Base-by-base conservation (phyloP, 192 early-diverging fungal species). In the Coemansia furcata region DNA sequence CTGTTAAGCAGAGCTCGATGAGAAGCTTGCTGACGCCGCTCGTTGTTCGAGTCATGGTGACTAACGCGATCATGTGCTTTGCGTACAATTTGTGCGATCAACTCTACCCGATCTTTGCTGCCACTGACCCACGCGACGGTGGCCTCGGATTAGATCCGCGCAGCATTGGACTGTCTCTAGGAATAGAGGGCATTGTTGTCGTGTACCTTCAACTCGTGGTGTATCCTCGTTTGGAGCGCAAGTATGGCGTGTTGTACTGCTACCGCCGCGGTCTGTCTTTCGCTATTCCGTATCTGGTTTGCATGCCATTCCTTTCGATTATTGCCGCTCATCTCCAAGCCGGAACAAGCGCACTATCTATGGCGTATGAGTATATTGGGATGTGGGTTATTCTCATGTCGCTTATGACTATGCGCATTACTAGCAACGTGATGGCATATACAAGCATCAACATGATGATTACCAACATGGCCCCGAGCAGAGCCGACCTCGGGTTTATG, bases 111-210 rank as follows among this genome's bases (percentile, higher is more conserved):
- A 72, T 84, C 17, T 84, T 78, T 60, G 70, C 78, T 2, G 83
- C 83, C 14, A 72, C 72, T 1, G 42, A 63, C 17, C 68, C 70
- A 1, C 47, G 21, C 5, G 59, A 74, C 14, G 87, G 87, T 39
- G 87, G 87, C 6, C 68, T 89, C 8, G 87, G 86, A 1, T 75
- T 87, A 35, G 63, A 55, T 17, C 54, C 84, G 0, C 76, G 74
- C 12, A 64, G 68, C 21, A 86, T 89, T 39, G 86, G 87, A 3
- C 43, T 82, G 2, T 83, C 84, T 0, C 44, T 89, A 36, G 64
- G 84, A 1, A 57, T 76, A 29, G 66, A 80, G 8, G 72, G 82
- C 2, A 29, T 77, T 1, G 68, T 71, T 3, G 78, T 84, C 2
- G 29, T 89, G 8, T 77, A 83, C 35, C 35, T 85, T 26, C 87